Percentiles rank a stretch among this genome's conserved stretches.
Conservation (phyloP, 805 yeast species). For the Saccharomycopsis sp. region DNA sequence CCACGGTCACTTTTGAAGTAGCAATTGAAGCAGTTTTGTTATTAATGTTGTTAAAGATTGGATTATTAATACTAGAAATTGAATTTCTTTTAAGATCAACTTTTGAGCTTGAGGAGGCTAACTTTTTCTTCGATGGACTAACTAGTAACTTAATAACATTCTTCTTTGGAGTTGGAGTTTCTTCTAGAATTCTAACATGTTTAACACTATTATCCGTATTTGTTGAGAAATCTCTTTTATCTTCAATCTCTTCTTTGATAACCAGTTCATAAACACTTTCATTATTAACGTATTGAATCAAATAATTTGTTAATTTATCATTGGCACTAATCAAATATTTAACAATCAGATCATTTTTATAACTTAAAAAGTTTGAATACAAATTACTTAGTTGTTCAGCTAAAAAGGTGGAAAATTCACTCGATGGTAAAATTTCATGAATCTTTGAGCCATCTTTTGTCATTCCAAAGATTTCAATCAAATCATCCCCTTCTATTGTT, state of each 20-base stretch:
- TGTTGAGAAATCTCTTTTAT: conserved; percentile 4
- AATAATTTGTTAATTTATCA: conserved; percentile 19
- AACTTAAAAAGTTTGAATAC: conserved; percentile 26
- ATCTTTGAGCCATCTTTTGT: conserved; percentile 21
- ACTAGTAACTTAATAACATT: conserved; percentile 13
- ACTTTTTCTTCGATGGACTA: conserved; percentile 15
- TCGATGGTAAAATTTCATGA: conserved; percentile 22
- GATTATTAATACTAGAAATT: background rate
- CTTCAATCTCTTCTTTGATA: conserved; percentile 5
- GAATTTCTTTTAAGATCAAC: background rate
- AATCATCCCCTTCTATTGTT: conserved; percentile 18
- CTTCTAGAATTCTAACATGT: background rate
- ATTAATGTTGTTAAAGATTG: background rate
- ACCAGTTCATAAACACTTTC: background rate
- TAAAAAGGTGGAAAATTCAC: conserved; percentile 28
- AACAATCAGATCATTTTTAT: conserved; percentile 26
- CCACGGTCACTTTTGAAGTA: background rate
- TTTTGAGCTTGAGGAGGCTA: conserved; percentile 1
- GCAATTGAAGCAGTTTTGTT: background rate
- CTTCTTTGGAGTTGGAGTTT: background rate
- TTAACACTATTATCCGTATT: background rate
- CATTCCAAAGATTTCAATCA: conserved; percentile 22
- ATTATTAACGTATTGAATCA: conserved; percentile 13
- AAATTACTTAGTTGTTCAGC: conserved; percentile 30
- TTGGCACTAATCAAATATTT: conserved; percentile 25